These are phyloP conservation scores for Pseudogymnoascus destructans DNA, from an alignment of 2,329 filamentous ascomycete genomes.

Conservation along the genomic window DNA sequence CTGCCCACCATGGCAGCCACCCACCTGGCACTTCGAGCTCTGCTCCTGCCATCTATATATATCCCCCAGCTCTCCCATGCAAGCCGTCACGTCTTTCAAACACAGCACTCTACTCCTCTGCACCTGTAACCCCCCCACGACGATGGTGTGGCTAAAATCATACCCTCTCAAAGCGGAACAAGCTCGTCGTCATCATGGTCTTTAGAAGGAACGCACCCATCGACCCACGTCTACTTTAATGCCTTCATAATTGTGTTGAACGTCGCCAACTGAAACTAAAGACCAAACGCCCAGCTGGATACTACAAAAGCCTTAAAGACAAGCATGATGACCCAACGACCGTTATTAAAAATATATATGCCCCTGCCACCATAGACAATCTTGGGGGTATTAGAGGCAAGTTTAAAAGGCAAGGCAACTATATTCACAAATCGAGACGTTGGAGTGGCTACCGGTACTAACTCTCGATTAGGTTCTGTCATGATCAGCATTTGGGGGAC, in stretches of 20 bases:
- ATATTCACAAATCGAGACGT: background rate
- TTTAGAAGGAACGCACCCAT: background rate
- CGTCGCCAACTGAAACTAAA: slow-evolving; percentile 13
- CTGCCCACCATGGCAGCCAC: background rate
- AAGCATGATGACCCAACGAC: no score
- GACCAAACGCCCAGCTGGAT: no score
- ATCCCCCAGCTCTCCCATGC: no score
- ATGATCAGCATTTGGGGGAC: no score
- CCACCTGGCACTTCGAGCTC: background rate
- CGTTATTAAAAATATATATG: slow-evolving; percentile 6
- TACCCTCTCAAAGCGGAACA: background rate
- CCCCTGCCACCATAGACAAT: slow-evolving; percentile 20
- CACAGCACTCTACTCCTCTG: background rate
- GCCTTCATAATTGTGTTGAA: slow-evolving; percentile 13
- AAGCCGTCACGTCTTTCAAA: background rate
- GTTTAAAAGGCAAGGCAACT: slow-evolving; percentile 19
- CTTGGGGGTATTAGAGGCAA: slow-evolving; percentile 20
- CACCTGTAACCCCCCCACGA: background rate
- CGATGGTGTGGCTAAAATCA: background rate
- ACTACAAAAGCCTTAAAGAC: no score
- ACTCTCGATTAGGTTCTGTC: no score
- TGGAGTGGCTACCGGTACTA: background rate
- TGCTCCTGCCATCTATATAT: background rate
- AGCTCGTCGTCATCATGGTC: background rate
- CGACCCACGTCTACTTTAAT: background rate